Conservation (phyloP, 2,329 filamentous ascomycete genomes). For the Ceratocystiopsis minuta region DNA sequence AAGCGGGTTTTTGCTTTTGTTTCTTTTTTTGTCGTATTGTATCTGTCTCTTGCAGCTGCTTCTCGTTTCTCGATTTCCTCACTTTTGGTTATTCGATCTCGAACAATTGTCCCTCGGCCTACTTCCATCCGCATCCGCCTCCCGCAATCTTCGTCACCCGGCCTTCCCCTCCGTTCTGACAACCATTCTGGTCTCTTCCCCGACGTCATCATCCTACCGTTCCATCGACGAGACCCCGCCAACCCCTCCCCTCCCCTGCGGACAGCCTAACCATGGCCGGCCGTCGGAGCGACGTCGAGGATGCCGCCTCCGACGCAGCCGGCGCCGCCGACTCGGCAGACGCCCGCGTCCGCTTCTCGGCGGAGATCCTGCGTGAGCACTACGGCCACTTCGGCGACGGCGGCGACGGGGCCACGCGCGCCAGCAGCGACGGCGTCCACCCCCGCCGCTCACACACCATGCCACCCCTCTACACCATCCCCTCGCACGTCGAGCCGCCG, state of each 20-base stretch:
- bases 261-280: slow-evolving; percentile 5
- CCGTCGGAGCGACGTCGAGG: slow-evolving; percentile 4
- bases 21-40: not conserved
- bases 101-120: too few relatives aligned
- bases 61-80: not conserved
- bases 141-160: too few relatives aligned
- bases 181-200: too few relatives aligned
- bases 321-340: slow-evolving; percentile 1
- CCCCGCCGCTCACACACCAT: too few relatives aligned
- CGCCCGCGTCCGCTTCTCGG: slow-evolving; percentile 13
- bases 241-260: too few relatives aligned
- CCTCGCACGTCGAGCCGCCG: slow-evolving; percentile 11
- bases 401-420: too few relatives aligned
- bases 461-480: slow-evolving; percentile 14
- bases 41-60: not conserved
- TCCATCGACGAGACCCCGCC: not conserved
- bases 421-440: not conserved
- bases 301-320: not conserved
- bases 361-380: slow-evolving; percentile 9
- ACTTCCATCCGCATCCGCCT: too few relatives aligned
- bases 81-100: not conserved
- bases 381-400: too few relatives aligned
- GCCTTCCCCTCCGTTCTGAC: too few relatives aligned
- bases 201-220: too few relatives aligned
- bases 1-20: too few relatives aligned